These are phyloP conservation scores for Fusarium lyarnte DNA, from an alignment of 2,329 filamentous ascomycete species.

Conservation along the genomic window DNA sequence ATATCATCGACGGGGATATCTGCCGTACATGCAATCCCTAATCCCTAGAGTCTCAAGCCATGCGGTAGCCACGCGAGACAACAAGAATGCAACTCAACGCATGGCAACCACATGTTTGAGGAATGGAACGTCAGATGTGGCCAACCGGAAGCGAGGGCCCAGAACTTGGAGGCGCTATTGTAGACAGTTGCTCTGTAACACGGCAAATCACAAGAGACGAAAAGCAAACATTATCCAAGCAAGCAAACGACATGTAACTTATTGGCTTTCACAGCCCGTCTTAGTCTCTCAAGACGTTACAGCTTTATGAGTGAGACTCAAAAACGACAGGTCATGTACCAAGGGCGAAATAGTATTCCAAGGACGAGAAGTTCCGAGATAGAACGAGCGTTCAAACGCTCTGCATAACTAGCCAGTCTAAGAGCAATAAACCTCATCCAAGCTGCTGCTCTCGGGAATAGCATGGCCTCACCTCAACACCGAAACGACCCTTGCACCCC, in stretches of 20 bases:
- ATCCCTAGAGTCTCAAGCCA: not conserved
- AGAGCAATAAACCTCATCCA: not conserved
- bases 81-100: conserved; percentile 17
- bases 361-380: conserved; percentile 23
- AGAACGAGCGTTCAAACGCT: not conserved
- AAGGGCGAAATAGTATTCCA: not conserved
- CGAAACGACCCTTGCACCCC: conserved; percentile 31
- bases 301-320: not conserved
- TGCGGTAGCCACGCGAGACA: conserved; percentile 16
- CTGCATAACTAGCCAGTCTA: not conserved
- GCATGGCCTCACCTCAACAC: not conserved
- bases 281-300: not conserved
- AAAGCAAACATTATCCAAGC: not conserved
- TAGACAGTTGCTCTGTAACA: not conserved
- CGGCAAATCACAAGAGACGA: not conserved
- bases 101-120: conserved; percentile 27
- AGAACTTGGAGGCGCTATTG: conserved; percentile 15
- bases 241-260: not conserved
- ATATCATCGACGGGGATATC: not conserved
- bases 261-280: not conserved
- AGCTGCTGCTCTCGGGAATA: conserved; percentile 4
- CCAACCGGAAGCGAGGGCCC: conserved; percentile 15
- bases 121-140: conserved; percentile 29
- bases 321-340: conserved; percentile 7
- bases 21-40: not conserved